phyloP scores from a whole-genome alignment of 2,329 filamentous ascomycete species.

The Penicillium sp. region DNA sequence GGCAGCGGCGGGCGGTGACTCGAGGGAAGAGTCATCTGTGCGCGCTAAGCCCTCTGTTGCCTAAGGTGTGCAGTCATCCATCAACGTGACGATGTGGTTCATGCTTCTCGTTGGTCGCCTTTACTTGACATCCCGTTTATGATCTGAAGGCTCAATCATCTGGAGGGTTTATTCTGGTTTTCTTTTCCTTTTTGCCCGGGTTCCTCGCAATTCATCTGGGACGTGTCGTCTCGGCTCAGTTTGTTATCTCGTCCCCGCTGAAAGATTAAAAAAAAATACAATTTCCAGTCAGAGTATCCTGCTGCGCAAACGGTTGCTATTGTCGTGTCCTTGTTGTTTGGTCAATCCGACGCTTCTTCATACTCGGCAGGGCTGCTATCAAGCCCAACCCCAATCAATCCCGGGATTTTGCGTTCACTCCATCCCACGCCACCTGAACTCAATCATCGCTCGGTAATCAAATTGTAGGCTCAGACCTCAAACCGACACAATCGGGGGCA shows the following conservation, averaged over 20 bases:
- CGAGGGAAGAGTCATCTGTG: constrained; percentile 12
- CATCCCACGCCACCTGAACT: not conserved
- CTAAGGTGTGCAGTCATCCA: constrained; percentile 16
- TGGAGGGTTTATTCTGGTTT: not conserved
- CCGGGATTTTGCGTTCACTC: not conserved
- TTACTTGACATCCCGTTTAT: not conserved
- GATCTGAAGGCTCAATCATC: not conserved
- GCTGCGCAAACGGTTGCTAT: no score
- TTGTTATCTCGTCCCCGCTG: no score
- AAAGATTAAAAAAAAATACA: no score
- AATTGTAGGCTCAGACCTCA: not conserved
- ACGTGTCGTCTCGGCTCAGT: no score
- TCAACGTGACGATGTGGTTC: not conserved
- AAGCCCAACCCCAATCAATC: not conserved
- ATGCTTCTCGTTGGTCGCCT: not conserved
- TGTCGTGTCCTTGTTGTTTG: not conserved
- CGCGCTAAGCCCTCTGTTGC: constrained; percentile 16
- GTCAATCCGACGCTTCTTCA: not conserved
- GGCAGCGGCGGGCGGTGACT: constrained; percentile 17
- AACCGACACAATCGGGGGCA: not conserved
- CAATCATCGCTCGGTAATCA: not conserved
- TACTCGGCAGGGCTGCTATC: not conserved
- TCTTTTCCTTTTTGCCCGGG: not conserved
- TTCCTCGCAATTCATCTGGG: not conserved
- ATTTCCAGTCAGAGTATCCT: no score